These are phyloP conservation scores for Pyrenophora teres DNA, from an alignment of 2,329 filamentous ascomycete genomes.

Conservation along the genomic window DNA sequence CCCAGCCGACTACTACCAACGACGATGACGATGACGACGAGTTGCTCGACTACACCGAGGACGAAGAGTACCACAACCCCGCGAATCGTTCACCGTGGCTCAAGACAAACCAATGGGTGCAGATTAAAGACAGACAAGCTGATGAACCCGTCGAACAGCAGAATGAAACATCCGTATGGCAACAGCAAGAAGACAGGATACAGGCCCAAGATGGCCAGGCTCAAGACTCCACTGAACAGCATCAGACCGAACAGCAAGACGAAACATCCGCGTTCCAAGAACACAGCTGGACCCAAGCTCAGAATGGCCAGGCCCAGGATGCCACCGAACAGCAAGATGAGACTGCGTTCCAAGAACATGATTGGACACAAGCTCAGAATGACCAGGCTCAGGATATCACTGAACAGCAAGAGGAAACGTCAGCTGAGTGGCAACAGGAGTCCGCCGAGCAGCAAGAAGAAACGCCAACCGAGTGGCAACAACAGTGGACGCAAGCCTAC, in stretches of 20 bases:
- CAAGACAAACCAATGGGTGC: no score
- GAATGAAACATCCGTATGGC: no score
- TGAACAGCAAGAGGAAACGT: conserved; percentile 4
- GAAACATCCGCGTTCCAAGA: neutral
- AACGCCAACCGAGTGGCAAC: conserved; percentile 5
- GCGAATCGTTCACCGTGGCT: conserved; percentile 3
- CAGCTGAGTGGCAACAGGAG: conserved; percentile 9
- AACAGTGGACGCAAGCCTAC: conserved; percentile 3
- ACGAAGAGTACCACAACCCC: conserved; percentile 20
- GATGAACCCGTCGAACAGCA: no score
- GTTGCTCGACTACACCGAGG: conserved; percentile 43
- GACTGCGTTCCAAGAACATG: neutral
- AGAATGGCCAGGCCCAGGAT: neutral
- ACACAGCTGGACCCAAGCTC: conserved; percentile 1
- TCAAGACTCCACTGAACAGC: no score
- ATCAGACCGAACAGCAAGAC: no score
- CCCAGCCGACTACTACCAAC: neutral
- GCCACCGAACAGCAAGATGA: no score
- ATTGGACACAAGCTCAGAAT: neutral
- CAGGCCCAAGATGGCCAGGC: neutral
- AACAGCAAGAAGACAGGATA: neutral
- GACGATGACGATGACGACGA: conserved; percentile 30
- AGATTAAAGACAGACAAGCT: no score
- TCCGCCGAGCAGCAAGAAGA: conserved; percentile 2
- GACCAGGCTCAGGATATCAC: neutral